Base-by-base conservation (phyloP, 768 basidiomycete species). In the Podaxis rugospora region DNA sequence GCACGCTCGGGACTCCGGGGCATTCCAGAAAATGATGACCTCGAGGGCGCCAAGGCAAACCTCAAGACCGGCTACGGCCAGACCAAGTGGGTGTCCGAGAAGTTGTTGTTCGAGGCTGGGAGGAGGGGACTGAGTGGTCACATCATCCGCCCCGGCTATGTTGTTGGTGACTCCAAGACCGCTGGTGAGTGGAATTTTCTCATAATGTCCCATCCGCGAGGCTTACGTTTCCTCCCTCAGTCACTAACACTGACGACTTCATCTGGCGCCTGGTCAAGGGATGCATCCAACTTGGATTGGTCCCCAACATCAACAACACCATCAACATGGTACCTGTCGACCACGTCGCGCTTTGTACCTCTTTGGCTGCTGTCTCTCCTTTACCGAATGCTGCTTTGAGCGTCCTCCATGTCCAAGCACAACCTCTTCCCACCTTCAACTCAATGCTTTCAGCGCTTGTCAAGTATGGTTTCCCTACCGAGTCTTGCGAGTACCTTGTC, bases 221-320 rank as follows among this genome's bases (percentile, higher is more conserved):
- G 13, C 3, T 9, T 49, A 11, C 21, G 18, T 55, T 55, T 57
- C 60, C 64, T 51, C 28, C 57, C 6, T 16, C 65, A 93, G 95
- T 98, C 3, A 98, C 96, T 11, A 99, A 99, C 75, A 98, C 97
- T 36, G 96, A 99, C 67, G 97, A 99, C 71, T 99, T 99, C 75
- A 85, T 99, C 59, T 98, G 96, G 96, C 86, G 97, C 2, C 78
- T 99, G 73, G 92, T 97, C 70, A 98, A 98, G 73, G 97, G 97
- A n/a, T 98, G 95, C 69, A 82, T 98, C 39, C 97, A 99, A 71
- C 87, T 98, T n/a, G 96, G 95, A 1, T 83, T 93, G 42, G 88
- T 94, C 2, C 97, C 97, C 9, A 93, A 99, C 70, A 98, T 99
- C 73, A 94, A 97, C 79, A 99, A 99, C 75, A 90, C 93, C 1